Evolutionary conservation across 2,329 filamentous ascomycete species (phyloP), one percentile per base, ranked within the genome.

Genomic region (Myriosclerotinia scirpicola): DNA sequence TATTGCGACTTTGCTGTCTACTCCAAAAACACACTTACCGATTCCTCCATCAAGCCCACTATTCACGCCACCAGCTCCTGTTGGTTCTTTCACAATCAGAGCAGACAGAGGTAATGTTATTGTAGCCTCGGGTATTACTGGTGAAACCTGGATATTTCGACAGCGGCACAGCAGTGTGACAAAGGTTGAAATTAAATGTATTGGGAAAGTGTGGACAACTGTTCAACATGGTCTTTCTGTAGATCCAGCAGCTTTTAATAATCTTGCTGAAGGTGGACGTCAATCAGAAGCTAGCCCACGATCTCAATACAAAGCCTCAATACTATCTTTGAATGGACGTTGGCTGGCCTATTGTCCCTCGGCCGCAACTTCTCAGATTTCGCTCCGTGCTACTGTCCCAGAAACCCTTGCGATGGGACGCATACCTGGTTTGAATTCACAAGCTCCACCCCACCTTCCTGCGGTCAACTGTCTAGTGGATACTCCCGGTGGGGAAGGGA

Each of bases 191-290:
- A 46, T 66, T 20, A 66, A 42, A n/a, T 66, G 64, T 38, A 59
- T 66, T 36, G 93, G 90, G 26, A 99, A 99, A 79, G 80, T 96
- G 22, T 99, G 95, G 95, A 97, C 95, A 0, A 89, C 88, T 54
- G 81, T 97, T 38, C 91, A 95, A 75, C 84, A 87, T 70, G 80
- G 80, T 40, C 78, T 80, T 22, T 82, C 82, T 67, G 80, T 80
- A 34, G 73, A 76, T 22, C 50, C 72, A 7, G 67, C 61, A 15
- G 60, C 60, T 38, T 54, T 71, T 1, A 67, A 67, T 64, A 67
- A 69, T 6, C 66, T 67, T 60, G 66, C 60, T n/a, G 75, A 76
- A 69, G 67, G 68, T 36, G 75, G 75, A 54, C 77, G 55, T 76
- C 79, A 42, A 75, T 77, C 54, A 79, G 81, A 48, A 76, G 81